A percentile compares a stretch with the other conserved stretches of the same genome.
phyloP scores from a whole-genome alignment of 345 rosid species.

The Sonneratia alba region DNA sequence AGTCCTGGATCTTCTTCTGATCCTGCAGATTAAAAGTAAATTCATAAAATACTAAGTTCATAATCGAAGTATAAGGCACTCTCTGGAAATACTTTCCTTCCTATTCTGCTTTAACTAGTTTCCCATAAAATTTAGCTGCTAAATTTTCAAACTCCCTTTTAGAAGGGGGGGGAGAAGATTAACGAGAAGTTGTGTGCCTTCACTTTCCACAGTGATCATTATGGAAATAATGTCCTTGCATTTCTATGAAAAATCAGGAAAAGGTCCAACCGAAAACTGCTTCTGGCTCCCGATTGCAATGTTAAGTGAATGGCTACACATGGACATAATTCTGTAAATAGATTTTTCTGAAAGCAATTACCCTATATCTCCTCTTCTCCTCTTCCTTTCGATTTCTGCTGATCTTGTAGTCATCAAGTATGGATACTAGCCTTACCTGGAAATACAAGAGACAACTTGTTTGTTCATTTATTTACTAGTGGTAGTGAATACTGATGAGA shows the following conservation, averaged over 20 bases:
- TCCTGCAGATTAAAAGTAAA: slow-evolving; percentile 35
- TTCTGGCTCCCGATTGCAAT: not conserved
- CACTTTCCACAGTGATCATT: not conserved
- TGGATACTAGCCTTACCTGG: slow-evolving; percentile 67
- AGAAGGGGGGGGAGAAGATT: not conserved
- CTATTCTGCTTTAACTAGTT: not conserved
- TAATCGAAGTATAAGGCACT: not conserved
- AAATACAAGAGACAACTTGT: slow-evolving; percentile 1
- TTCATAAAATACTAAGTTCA: not conserved
- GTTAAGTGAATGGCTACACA: not conserved
- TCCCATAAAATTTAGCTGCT: not conserved
- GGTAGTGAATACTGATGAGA: slow-evolving; percentile 1
- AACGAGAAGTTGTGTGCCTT: not conserved
- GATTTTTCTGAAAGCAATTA: slow-evolving; percentile 13
- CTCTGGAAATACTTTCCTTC: not conserved
- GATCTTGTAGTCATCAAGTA: slow-evolving; percentile 81
- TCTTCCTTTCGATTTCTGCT: slow-evolving; percentile 76
- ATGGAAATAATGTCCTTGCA: not conserved
- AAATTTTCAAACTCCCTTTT: not conserved
- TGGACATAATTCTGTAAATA: not conserved
- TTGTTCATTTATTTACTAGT: not conserved
- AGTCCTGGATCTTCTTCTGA: slow-evolving; percentile 96
- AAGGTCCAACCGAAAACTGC: not conserved
- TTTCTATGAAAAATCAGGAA: not conserved
- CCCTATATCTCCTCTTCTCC: slow-evolving; percentile 82